A percentile compares a stretch with the other conserved stretches of the same genome.
Evolutionary conservation across 106 monocot genomes (phyloP).

Genomic region (Narthecium ossifragum): DNA sequence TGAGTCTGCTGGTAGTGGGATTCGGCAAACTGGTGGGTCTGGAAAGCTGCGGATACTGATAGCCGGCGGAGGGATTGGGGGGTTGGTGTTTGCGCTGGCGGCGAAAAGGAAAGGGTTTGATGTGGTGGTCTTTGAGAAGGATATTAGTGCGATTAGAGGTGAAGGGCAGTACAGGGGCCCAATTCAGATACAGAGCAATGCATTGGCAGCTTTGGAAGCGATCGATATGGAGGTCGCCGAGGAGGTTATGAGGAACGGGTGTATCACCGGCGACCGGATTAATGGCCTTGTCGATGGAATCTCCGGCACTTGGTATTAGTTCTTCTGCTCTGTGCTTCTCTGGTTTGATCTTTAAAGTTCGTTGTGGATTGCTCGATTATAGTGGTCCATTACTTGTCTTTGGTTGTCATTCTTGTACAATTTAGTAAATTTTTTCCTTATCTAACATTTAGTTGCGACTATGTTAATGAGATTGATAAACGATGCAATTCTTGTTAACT

Average conservation of each 20-base stretch:
- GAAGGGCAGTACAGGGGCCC: slow-evolving; percentile 86
- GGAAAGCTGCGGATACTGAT: slow-evolving; percentile 44
- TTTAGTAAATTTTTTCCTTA: too few relatives aligned
- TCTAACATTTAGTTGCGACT: too few relatives aligned
- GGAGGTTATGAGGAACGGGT: slow-evolving; percentile 63
- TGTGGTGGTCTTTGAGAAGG: slow-evolving; percentile 75
- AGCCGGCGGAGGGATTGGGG: slow-evolving; percentile 78
- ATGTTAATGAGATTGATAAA: too few relatives aligned
- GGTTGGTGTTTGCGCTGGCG: slow-evolving; percentile 65
- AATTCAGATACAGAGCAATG: slow-evolving; percentile 86
- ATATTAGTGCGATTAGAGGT: slow-evolving; percentile 64
- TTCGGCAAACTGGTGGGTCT: too few relatives aligned
- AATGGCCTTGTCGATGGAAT: slow-evolving; percentile 83
- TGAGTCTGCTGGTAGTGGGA: too few relatives aligned
- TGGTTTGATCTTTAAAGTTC: too few relatives aligned
- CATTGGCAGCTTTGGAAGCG: slow-evolving; percentile 67
- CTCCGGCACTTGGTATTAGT: slow-evolving; percentile 56
- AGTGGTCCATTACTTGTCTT: too few relatives aligned
- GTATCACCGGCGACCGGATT: slow-evolving; percentile 74
- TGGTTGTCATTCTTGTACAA: too few relatives aligned
- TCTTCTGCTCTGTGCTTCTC: background rate
- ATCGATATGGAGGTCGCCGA: slow-evolving; percentile 65
- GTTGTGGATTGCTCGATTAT: too few relatives aligned
- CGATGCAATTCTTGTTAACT: too few relatives aligned
- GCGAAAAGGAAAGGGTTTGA: slow-evolving; percentile 72